phyloP scores from a whole-genome alignment of 305 asterid genomes.

The Fraxinus xanthoxyloides region DNA sequence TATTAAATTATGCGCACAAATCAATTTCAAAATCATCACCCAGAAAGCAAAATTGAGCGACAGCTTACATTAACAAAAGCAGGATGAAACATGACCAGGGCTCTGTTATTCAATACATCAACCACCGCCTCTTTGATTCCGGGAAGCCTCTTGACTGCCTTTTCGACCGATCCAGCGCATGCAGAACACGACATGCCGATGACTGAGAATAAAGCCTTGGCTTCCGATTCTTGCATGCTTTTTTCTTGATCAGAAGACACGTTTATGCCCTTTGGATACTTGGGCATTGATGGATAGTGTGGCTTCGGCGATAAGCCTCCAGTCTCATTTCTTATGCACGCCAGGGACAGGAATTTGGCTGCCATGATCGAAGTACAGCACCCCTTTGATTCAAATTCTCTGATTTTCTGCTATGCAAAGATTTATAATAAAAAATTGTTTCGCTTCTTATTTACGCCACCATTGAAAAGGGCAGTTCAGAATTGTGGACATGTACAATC shows the following conservation, averaged over 20 bases:
- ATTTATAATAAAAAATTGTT: background rate
- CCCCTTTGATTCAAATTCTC: background rate
- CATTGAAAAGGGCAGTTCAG: background rate
- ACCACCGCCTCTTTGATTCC: slow-evolving; percentile 79
- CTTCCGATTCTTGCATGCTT: slow-evolving; percentile 38
- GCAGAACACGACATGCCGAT: slow-evolving; percentile 90
- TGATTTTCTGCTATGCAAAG: background rate
- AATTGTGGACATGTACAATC: background rate
- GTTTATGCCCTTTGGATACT: slow-evolving; percentile 46
- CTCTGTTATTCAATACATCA: slow-evolving; percentile 66
- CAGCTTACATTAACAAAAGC: slow-evolving; percentile 56
- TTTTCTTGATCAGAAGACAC: slow-evolving; percentile 41
- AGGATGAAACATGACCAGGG: slow-evolving; percentile 60
- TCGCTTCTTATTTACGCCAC: background rate
- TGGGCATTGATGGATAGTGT: slow-evolving; percentile 87
- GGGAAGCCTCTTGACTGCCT: slow-evolving; percentile 77
- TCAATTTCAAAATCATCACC: background rate
- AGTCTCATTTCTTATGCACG: slow-evolving; percentile 46
- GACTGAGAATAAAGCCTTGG: slow-evolving; percentile 59
- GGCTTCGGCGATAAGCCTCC: slow-evolving; percentile 54
- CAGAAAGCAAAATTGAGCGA: background rate
- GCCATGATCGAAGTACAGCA: slow-evolving; percentile 28
- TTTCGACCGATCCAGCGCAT: slow-evolving; percentile 86
- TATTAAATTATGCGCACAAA: background rate
- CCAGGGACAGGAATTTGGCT: slow-evolving; percentile 50